Evolutionary conservation across 1,284 basidiomycete genomes (phyloP).

Genomic region (Macrocybe sp.): DNA sequence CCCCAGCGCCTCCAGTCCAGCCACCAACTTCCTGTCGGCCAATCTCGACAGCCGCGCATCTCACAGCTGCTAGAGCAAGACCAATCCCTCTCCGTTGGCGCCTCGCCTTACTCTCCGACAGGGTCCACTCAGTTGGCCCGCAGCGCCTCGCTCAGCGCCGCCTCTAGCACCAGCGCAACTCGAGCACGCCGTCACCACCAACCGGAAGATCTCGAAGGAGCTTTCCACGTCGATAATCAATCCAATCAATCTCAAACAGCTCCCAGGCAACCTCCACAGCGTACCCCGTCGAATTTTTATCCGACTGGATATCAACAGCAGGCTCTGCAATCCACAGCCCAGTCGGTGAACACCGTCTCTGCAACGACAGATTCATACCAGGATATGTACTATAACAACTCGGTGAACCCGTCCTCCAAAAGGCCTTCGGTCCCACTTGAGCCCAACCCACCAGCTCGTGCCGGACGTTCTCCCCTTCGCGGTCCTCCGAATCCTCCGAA

Average conservation of each 20-base stretch:
- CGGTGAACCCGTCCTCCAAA: conserved; percentile 46
- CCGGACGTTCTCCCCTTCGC: conserved; percentile 58
- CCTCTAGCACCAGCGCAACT: conserved; percentile 31
- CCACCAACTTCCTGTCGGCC: conserved; percentile 31
- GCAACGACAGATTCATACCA: conserved; percentile 45
- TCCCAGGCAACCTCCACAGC: conserved; percentile 29
- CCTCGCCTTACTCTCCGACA: conserved; percentile 43
- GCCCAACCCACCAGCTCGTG: conserved; percentile 38
- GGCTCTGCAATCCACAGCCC: conserved; percentile 20
- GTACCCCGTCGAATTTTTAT: conserved; percentile 49
- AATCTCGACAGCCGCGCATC: conserved; percentile 55
- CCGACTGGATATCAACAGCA: conserved; percentile 53
- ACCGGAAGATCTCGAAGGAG: conserved; percentile 67
- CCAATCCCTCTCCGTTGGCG: conserved; percentile 35
- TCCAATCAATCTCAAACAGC: conserved; percentile 21
- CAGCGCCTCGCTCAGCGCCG: conserved; percentile 58
- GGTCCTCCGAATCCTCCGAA: conserved; percentile 38
- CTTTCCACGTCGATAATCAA: conserved; percentile 50
- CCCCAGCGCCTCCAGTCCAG: conserved; percentile 31
- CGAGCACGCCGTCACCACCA: conserved; percentile 53
- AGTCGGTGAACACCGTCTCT: conserved; percentile 18
- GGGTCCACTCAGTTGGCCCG: conserved; percentile 50
- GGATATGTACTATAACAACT: conserved; percentile 59
- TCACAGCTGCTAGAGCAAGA: conserved; percentile 63
- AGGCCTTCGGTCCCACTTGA: conserved; percentile 52